phyloP scores from a whole-genome alignment of 768 basidiomycete genomes.

The Mycena indigotica region DNA sequence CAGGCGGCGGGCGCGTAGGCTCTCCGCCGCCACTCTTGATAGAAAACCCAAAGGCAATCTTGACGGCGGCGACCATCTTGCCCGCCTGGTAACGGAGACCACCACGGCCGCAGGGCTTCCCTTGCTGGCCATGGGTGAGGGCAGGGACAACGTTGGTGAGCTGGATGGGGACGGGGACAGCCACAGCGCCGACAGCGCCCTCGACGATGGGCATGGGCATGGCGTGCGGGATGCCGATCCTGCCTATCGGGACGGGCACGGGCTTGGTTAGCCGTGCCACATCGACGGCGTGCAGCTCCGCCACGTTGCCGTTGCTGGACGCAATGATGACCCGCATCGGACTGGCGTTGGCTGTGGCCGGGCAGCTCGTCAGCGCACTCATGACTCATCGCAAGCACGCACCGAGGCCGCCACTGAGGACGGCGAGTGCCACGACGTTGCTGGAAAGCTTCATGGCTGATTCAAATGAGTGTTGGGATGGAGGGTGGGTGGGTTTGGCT shows the following conservation, averaged over 20 bases:
- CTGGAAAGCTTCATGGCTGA: neutral
- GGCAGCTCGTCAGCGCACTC: neutral
- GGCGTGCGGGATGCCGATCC: neutral
- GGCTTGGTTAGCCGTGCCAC: neutral
- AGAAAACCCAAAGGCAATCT: neutral
- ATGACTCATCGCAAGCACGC: neutral
- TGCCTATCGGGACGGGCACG: neutral
- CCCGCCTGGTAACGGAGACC: neutral
- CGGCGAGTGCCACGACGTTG: neutral
- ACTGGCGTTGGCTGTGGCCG: neutral
- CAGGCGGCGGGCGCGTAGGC: too few relatives aligned
- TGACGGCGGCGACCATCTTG: neutral
- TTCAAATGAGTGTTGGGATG: neutral
- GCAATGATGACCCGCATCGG: neutral
- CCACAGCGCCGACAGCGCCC: neutral
- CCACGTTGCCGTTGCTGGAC: too few relatives aligned
- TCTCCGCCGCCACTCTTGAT: too few relatives aligned
- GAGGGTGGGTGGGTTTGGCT: too few relatives aligned
- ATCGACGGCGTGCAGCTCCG: neutral
- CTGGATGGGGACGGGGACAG: neutral
- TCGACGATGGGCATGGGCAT: neutral
- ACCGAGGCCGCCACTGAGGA: neutral
- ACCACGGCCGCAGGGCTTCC: neutral
- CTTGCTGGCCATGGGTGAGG: neutral
- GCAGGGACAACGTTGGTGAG: neutral